phyloP scores from a whole-genome alignment of 2,329 filamentous ascomycete genomes.

The Aspergillus terreus region DNA sequence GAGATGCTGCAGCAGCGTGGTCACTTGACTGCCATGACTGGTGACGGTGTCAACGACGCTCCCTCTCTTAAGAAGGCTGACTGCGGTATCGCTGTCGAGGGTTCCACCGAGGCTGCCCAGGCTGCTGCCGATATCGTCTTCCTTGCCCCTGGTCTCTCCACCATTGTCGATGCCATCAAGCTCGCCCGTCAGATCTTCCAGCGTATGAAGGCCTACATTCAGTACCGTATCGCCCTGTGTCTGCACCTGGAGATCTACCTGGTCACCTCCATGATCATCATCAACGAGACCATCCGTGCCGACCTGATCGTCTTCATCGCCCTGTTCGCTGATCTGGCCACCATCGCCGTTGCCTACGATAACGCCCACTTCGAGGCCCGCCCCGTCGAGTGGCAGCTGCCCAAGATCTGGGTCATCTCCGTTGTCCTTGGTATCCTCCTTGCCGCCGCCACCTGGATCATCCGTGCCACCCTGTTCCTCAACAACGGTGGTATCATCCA shows the following conservation, averaged over 20 bases:
- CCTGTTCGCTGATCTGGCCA: conserved; percentile 74
- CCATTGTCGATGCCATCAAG: conserved; percentile 71
- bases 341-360: conserved; percentile 74
- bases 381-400: conserved; percentile 75
- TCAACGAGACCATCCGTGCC: conserved; percentile 70
- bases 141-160: conserved; percentile 67
- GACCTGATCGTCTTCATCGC: conserved; percentile 77
- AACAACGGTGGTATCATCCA: conserved; percentile 68
- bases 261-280: conserved; percentile 73
- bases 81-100: conserved; percentile 71
- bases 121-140: conserved; percentile 72
- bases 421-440: conserved; percentile 60
- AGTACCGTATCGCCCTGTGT: conserved; percentile 73
- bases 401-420: conserved; percentile 74
- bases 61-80: conserved; percentile 71
- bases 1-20: conserved; percentile 72
- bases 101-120: conserved; percentile 68
- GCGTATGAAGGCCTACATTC: conserved; percentile 73
- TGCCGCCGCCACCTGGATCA: conserved; percentile 67
- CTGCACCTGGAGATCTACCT: conserved; percentile 73
- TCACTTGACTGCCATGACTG: conserved; percentile 71
- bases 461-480: conserved; percentile 67
- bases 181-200: conserved; percentile 72
- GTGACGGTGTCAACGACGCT: conserved; percentile 72
- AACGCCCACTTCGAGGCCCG: conserved; percentile 72